A percentile compares a stretch with the other conserved stretches of the same genome.
phyloP scores from a whole-genome alignment of 108 stramenopile genomes.

The Nitzschia inconspicua region DNA sequence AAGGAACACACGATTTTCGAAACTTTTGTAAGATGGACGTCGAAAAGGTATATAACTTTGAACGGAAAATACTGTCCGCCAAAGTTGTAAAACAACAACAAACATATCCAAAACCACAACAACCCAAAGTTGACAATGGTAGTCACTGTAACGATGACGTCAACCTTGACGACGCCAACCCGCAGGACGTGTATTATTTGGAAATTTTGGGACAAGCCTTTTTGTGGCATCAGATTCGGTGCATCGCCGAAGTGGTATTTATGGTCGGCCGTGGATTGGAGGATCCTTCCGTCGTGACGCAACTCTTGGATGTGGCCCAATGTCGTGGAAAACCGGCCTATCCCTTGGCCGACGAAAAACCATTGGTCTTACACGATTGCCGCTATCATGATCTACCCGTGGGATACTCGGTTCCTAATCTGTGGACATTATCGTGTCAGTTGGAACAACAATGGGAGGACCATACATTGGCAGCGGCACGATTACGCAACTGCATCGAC shows the following conservation, averaged over 20 bases:
- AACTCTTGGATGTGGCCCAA: conserved; percentile 79
- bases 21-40: conserved; percentile 99
- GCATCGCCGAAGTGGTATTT: conserved; percentile 91
- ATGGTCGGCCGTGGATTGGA: conserved; percentile 89
- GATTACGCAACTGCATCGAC: conserved; percentile 62
- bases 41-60: conserved; percentile 89
- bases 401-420: conserved; percentile 64
- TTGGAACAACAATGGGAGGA: conserved; percentile 78
- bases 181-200: conserved; percentile 61
- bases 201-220: conserved; percentile 94
- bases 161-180: not conserved
- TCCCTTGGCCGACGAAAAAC: conserved; percentile 83
- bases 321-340: conserved; percentile 94
- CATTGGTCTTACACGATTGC: conserved; percentile 92
- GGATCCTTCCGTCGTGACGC: conserved; percentile 63
- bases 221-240: conserved; percentile 98
- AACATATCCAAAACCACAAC: not conserved
- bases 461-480: conserved; percentile 57
- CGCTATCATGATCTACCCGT: conserved; percentile 65
- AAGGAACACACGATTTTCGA: conserved; percentile 96
- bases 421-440: conserved; percentile 65
- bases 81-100: conserved; percentile 39
- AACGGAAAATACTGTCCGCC: conserved; percentile 62
- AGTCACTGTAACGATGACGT: not conserved
- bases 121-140: not conserved